Evolutionary conservation across 2,329 filamentous ascomycete genomes (phyloP), one percentile per base, ranked within the genome.

Genomic region (Fusarium pilosicola): DNA sequence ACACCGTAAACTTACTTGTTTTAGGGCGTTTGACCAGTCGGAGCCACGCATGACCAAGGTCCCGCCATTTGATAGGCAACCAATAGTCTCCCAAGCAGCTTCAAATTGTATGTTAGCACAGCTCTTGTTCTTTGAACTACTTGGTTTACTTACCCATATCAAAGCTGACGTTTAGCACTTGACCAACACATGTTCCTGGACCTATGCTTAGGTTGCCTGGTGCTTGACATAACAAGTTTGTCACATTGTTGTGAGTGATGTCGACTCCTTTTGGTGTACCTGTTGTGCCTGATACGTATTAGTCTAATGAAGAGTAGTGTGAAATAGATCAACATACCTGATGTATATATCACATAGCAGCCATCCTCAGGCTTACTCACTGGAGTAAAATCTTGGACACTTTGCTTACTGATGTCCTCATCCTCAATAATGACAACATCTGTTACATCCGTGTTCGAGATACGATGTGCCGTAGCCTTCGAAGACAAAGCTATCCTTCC

Each of bases 21-120:
- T 76, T 5, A 90, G 75, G 3, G 85, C 84, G 8, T 82, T 79
- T 54, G 83, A 77, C 88, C 87, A 89, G 55, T 84, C 79, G 2
- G 85, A 85, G 3, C 86, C 86, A 46, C 88, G 82, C 41, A 89
- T 80, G 28, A 88, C 79, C 22, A 90, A 79, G 1, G 87, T 89
- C 5, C 88, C 88, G 7, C 88, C 88, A 51, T 89, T 90, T 76
- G 86, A 86, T 11, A 90, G 79, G 51, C 85, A 86, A 2, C 84
- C 86, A 7, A 90, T 82, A 12, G 89, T 88, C 68, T 90, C 88
- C 88, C 88, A 90, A 15, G 88, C 88, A 44, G 87, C 88, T 89
- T 42, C 18, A 22, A 10, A 10, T 14, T 3, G 11, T 6, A 51
- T 51, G 12, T 51, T 5, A 51, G 28, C 8, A 32, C 1, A 0